Conservation (phyloP, 2,329 filamentous ascomycete genomes). For the Lachnellula suecica region DNA sequence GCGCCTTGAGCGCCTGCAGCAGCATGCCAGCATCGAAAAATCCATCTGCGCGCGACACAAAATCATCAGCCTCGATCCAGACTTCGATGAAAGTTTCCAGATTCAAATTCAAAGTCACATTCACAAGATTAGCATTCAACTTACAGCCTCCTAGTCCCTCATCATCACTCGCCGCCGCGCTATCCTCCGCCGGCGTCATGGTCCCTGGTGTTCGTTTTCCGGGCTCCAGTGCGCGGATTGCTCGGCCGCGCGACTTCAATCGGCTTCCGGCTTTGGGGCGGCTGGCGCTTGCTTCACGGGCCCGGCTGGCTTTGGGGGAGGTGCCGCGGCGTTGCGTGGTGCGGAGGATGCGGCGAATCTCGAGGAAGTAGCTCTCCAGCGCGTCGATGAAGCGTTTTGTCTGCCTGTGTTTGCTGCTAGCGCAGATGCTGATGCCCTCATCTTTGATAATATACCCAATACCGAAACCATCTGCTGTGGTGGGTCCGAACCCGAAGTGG, state of each 20-base stretch:
- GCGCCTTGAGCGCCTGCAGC: constrained; percentile 78
- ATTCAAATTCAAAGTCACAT: not conserved
- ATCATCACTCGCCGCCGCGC: constrained; percentile 72
- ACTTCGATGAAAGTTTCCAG: constrained; percentile 4
- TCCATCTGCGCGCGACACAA: constrained; percentile 70
- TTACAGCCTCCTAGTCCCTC: constrained; percentile 92
- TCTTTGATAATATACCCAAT: constrained; percentile 99
- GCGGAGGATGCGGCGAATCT: constrained; percentile 81
- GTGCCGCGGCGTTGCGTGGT: constrained; percentile 60
- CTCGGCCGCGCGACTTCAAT: constrained; percentile 70
- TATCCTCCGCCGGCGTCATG: constrained; percentile 66
- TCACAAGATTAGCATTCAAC: constrained; percentile 38
- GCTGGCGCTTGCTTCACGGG: constrained; percentile 54
- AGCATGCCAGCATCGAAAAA: constrained; percentile 98
- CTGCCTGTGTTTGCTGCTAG: constrained; percentile 89
- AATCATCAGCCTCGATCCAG: constrained; percentile 15
- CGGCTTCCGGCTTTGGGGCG: constrained; percentile 37
- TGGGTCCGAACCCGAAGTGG: constrained; percentile 96
- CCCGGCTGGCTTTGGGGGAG: constrained; percentile 51
- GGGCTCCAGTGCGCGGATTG: constrained; percentile 60
- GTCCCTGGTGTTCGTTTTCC: constrained; percentile 46
- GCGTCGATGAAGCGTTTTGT: constrained; percentile 88
- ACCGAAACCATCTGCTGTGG: constrained; percentile 89
- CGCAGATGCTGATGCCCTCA: constrained; percentile 85
- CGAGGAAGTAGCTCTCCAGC: constrained; percentile 84